These are phyloP conservation scores for Amyloporia xantha DNA, from an alignment of 768 basidiomycete species.

Conservation along the genomic window DNA sequence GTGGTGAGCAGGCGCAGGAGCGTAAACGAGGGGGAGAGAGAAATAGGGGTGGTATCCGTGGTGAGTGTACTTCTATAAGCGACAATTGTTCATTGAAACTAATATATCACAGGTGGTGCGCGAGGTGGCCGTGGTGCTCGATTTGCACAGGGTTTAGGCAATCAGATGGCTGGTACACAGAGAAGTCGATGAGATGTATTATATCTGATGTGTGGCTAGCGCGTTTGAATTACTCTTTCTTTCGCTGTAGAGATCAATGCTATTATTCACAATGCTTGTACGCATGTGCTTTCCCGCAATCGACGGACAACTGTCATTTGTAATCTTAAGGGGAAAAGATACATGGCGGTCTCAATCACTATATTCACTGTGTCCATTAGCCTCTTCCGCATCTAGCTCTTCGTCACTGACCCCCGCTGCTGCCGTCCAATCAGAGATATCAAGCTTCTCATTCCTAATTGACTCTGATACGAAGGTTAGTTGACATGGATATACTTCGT, in stretches of 20 bases:
- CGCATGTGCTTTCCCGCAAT: too few species aligned
- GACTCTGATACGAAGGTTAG: conserved; percentile 42
- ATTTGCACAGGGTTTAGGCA: conserved; percentile 80
- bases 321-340: too few species aligned
- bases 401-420: conserved; percentile 25
- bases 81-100: neutral
- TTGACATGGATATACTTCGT: too few species aligned
- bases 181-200: conserved; percentile 20
- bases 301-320: too few species aligned
- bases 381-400: conserved; percentile 21
- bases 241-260: too few species aligned
- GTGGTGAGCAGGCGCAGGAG: conserved; percentile 73
- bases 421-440: conserved; percentile 49
- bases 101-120: conserved; percentile 42
- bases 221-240: neutral
- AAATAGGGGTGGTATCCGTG: conserved; percentile 49
- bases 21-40: conserved; percentile 70
- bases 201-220: neutral
- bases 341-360: too few species aligned
- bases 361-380: too few species aligned
- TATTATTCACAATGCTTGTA: too few species aligned
- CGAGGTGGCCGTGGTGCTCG: conserved; percentile 66
- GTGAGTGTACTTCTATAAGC: conserved; percentile 29
- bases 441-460: conserved; percentile 49
- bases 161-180: conserved; percentile 54